Base-by-base conservation (phyloP, 2,329 filamentous ascomycete genomes). In the Septoria linicola region DNA sequence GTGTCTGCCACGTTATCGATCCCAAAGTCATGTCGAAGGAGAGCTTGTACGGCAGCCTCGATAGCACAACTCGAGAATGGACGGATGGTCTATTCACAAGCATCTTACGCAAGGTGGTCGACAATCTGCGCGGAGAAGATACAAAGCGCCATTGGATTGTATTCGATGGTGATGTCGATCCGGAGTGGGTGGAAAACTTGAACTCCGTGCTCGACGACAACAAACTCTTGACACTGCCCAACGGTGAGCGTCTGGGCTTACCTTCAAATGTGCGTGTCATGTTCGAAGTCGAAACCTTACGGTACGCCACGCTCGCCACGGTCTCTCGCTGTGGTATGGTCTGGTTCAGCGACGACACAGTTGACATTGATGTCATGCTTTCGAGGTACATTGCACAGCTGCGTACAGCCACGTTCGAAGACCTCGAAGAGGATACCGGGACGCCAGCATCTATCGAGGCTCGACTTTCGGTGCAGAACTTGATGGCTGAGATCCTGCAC, bases 21-120 rank as follows among this genome's bases (percentile, higher is more conserved):
- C 95, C 92, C 34, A 99, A 99, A 75, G 95, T 99, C 70, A 99
- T 99, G 93, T 96, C 91, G 45, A 99, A 99, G 73, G 93, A 99
- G 73, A 88, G 89, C 19, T 77, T 99, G 3, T 99, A 99, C 66
- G 93, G 93, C 67, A 96, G 85, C 63, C 80, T 99, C 41, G 93
- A 99, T 70, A 91, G 89, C 52, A 99, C 93, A 2, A 99, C 93
- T 1, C 84, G 93, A 63, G 93, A 99, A 72, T 99, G 93, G 93
- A 99, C 93, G 0, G 95, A 99, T 64, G 93, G 93, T 71, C 79
- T 99, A 8, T 99, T 99, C 69, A 99, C 93, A 7, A 95, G 92
- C 68, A 99, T 96, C 59, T 77, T 99, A 35, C 86, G 93, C 65
- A 99, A 97, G 76, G 97, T 99, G 63, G 92, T 99, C 46, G 95